Conservation (phyloP, 768 basidiomycete genomes). For the Collybiopsis confluens region DNA sequence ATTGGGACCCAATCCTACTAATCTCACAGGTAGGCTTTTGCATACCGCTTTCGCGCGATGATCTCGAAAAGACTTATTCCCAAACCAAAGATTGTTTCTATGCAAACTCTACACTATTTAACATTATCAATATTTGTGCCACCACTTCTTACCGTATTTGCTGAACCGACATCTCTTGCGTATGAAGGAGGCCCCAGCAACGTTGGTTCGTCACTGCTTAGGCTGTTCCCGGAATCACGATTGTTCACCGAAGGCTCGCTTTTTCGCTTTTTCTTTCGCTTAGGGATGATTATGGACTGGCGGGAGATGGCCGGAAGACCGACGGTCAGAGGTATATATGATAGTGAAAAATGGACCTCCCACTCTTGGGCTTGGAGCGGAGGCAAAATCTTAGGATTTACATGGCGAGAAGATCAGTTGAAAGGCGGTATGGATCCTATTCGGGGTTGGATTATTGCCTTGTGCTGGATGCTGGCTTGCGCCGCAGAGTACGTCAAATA, state of each 20-base stretch:
- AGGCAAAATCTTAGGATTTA: conserved; percentile 68
- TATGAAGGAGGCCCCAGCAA: conserved; percentile 80
- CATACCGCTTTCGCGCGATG: not conserved
- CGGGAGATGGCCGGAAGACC: conserved; percentile 86
- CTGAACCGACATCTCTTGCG: conserved; percentile 61
- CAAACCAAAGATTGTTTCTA: conserved; percentile 70
- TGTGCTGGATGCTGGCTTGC: conserved; percentile 81
- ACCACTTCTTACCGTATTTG: conserved; percentile 70
- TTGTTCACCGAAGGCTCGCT: not conserved
- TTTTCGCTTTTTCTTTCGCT: not conserved
- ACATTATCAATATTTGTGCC: conserved; percentile 81
- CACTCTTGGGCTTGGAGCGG: conserved; percentile 78
- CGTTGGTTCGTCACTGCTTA: conserved; percentile 54
- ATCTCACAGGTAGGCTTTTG: conserved; percentile 69
- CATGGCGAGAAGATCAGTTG: conserved; percentile 50
- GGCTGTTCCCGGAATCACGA: not conserved
- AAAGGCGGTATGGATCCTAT: conserved; percentile 70
- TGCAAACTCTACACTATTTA: conserved; percentile 93
- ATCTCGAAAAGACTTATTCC: not conserved
- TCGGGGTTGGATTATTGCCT: conserved; percentile 88
- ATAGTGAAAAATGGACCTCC: conserved; percentile 60
- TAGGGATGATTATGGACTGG: conserved; percentile 97
- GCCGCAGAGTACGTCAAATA: conserved; percentile 73
- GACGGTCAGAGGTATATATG: conserved; percentile 64
- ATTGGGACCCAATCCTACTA: conserved; percentile 88